These are phyloP conservation scores for Lichtheimia ramosa DNA, from an alignment of 371 early-diverging fungal species.

Conservation along the genomic window DNA sequence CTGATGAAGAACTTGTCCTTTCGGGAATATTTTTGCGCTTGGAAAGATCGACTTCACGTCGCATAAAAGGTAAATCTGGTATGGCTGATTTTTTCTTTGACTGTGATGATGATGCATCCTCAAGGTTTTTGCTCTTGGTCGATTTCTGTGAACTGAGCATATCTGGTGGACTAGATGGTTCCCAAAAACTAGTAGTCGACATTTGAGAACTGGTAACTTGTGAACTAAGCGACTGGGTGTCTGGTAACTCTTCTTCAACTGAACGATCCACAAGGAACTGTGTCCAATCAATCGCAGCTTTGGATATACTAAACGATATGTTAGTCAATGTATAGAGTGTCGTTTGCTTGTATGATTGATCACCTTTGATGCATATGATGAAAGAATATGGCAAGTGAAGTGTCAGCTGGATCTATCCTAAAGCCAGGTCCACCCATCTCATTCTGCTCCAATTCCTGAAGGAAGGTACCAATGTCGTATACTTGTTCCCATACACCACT, in stretches of 20 bases:
- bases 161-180: background rate
- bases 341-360: background rate
- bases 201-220: background rate
- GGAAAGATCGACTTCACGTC: conserved; percentile 9
- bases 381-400: conserved; percentile 1
- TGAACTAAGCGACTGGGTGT: background rate
- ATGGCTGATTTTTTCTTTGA: background rate
- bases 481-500: conserved; percentile 6
- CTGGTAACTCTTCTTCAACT: conserved; percentile 1
- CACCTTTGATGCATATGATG: conserved; percentile 3
- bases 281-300: conserved; percentile 5
- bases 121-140: background rate
- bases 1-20: background rate
- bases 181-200: background rate
- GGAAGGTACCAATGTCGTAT: background rate
- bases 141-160: conserved; percentile 1
- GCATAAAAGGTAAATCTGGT: conserved; percentile 8
- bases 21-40: conserved; percentile 6
- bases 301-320: background rate
- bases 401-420: background rate
- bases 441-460: conserved; percentile 5
- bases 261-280: conserved; percentile 2
- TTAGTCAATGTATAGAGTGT: background rate
- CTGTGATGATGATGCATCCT: background rate
- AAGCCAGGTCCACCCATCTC: background rate